These are phyloP conservation scores for Fusarium lateritium DNA, from an alignment of 2,329 filamentous ascomycete genomes.

Conservation along the genomic window DNA sequence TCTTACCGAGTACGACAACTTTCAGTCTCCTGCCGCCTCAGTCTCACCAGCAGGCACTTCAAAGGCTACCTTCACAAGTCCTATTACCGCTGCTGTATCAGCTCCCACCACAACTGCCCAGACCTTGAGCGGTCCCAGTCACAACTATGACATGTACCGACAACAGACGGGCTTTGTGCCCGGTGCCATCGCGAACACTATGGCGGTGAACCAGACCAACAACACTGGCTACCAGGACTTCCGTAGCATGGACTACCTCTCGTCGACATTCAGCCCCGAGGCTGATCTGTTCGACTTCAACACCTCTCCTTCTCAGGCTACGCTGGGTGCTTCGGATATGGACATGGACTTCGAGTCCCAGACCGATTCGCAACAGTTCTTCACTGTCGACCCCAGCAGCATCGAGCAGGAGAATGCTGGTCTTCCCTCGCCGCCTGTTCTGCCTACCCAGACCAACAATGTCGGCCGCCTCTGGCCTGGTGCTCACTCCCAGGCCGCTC, in stretches of 20 bases:
- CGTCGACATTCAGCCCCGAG: conserved; percentile 71
- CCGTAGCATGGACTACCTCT: conserved; percentile 65
- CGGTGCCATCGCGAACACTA: conserved; percentile 83
- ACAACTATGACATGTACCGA: conserved; percentile 95
- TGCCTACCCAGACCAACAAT: conserved; percentile 66
- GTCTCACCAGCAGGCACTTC: conserved; percentile 68
- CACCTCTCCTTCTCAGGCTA: conserved; percentile 72
- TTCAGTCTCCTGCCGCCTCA: conserved; percentile 68
- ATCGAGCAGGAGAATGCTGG: conserved; percentile 73
- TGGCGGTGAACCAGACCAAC: conserved; percentile 79
- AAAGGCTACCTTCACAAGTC: conserved; percentile 68
- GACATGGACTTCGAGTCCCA: conserved; percentile 71
- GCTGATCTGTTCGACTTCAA: conserved; percentile 82
- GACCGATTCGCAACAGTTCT: conserved; percentile 75
- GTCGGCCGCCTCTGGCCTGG: conserved; percentile 89
- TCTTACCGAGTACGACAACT: conserved; percentile 74
- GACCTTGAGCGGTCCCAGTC: conserved; percentile 84
- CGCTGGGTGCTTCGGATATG: conserved; percentile 73
- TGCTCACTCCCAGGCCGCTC: conserved; percentile 90
- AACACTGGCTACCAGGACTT: conserved; percentile 68
- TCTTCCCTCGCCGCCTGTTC: conserved; percentile 59
- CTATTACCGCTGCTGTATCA: conserved; percentile 66
- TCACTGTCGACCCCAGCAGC: conserved; percentile 79
- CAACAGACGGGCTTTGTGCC: conserved; percentile 95
- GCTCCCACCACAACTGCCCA: conserved; percentile 71